Evolutionary conservation across 1,139 yeast species (phyloP).

Genomic region (Debaryomyces sp.): DNA sequence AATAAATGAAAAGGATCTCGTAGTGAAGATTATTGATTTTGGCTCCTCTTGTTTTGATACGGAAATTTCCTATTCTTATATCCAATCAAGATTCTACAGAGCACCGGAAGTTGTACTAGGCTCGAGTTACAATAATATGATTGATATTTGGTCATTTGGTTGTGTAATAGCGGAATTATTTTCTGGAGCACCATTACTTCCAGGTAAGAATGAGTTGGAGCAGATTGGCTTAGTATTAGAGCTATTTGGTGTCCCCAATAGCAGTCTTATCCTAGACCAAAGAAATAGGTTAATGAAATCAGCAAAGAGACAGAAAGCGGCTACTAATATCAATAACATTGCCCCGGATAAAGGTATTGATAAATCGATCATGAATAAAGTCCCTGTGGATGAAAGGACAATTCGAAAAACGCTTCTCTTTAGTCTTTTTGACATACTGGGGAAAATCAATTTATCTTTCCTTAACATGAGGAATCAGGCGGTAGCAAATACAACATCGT

Average conservation of each 20-base stretch:
- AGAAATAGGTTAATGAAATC: constrained; percentile 24
- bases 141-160: constrained; percentile 83
- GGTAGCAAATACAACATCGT: constrained; percentile 14
- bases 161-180: constrained; percentile 68
- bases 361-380: constrained; percentile 12
- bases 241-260: constrained; percentile 63
- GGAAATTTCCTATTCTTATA: constrained; percentile 56
- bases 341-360: constrained; percentile 6
- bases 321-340: constrained; percentile 13
- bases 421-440: constrained; percentile 44
- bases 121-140: constrained; percentile 64
- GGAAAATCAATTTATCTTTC: constrained; percentile 36
- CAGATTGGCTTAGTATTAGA: constrained; percentile 63
- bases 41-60: constrained; percentile 59
- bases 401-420: constrained; percentile 35
- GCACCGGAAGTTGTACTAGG: constrained; percentile 88
- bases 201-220: constrained; percentile 71
- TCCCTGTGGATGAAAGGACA: constrained; percentile 25
- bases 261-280: constrained; percentile 27
- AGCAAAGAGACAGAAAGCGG: constrained; percentile 18
- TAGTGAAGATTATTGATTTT: constrained; percentile 63
- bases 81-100: constrained; percentile 66
- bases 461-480: constrained; percentile 27
- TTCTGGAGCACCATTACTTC: constrained; percentile 68
- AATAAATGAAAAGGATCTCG: constrained; percentile 20